Base-by-base conservation (phyloP, 2,329 filamentous ascomycete species). In the Colletotrichum endophyticum region DNA sequence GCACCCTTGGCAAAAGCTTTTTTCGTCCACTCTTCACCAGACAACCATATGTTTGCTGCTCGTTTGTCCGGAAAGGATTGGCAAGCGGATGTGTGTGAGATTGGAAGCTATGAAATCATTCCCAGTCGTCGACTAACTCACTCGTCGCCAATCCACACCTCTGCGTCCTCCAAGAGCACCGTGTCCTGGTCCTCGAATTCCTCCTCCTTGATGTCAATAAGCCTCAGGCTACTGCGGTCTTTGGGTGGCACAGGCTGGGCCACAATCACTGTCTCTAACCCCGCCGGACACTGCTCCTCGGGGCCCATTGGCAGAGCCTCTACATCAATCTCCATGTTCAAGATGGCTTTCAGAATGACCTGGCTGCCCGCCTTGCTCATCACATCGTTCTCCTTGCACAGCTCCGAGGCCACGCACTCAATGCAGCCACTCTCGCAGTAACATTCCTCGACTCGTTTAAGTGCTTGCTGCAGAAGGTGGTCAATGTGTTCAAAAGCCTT, bases 401-500 rank as follows among this genome's bases (percentile, higher is more conserved):
- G 86, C 84, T 98, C 95, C 77, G 93, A 94, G 78, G 94, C 95
- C 59, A 98, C 96, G 84, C 97, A 99, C 84, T 98, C 96, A 27
- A 96, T 86, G 84, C 97, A 99, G 0, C 97, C 97, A 74, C 94
- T 91, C 13, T 92, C 85, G 81, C 96, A 99, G 53, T 89, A 87
- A 81, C 97, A 99, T 2, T 88, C 89, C 81, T 95, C 92, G 8
- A 99, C 92, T 9, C 97, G 89, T 73, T 92, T 89, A 49, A 97
- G 90, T 0, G 96, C 96, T 81, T 96, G 94, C 25, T 87, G 87
- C 2, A 99, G 89, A 39, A 99, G 86, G 39, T 94, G 83, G 81
- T 98, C 95, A 25, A 98, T 89, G 81, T 98, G 98, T 81, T 99
- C 96, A 81, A 99, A 99, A 0, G 96, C 96, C 83, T 98, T 98